phyloP scores from a whole-genome alignment of 768 basidiomycete genomes.

The Boletus vinaceobasis region DNA sequence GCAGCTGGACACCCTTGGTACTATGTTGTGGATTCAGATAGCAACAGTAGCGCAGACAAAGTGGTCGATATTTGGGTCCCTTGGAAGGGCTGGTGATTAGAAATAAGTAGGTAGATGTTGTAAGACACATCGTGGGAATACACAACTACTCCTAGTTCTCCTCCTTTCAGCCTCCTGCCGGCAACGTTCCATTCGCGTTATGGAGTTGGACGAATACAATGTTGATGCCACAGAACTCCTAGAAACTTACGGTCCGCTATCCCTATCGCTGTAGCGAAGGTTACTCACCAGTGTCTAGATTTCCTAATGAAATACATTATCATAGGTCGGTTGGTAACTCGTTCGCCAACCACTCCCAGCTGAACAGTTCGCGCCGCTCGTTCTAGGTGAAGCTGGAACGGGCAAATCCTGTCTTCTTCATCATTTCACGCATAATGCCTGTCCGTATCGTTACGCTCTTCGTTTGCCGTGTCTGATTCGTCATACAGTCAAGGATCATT shows the following conservation, averaged over 20 bases:
- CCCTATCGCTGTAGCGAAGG: background rate
- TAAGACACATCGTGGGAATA: constrained; percentile 23
- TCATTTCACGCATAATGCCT: constrained; percentile 94
- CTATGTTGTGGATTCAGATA: constrained; percentile 72
- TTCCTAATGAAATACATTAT: constrained; percentile 99
- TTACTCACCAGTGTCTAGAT: constrained; percentile 50
- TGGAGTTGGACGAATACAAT: constrained; percentile 65
- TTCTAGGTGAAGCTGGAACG: constrained; percentile 87
- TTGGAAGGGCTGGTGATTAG: constrained; percentile 80
- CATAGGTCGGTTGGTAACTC: constrained; percentile 58
- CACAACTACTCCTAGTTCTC: background rate
- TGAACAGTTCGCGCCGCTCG: background rate
- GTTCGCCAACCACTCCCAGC: constrained; percentile 4
- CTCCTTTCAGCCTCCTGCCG: background rate
- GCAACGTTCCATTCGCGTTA: constrained; percentile 30
- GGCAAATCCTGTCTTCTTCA: constrained; percentile 97
- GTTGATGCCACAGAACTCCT: constrained; percentile 87
- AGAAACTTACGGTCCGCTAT: constrained; percentile 81
- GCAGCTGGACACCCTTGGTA: constrained; percentile 81
- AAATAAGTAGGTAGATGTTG: background rate
- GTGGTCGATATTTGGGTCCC: constrained; percentile 85
- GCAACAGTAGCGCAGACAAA: constrained; percentile 41
- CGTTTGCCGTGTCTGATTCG: constrained; percentile 5
- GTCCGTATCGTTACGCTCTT: constrained; percentile 47
- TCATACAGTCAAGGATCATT: constrained; percentile 85